Evolutionary conservation across 768 basidiomycete species (phyloP).

Genomic region (Udeniomyces megalosporus): DNA sequence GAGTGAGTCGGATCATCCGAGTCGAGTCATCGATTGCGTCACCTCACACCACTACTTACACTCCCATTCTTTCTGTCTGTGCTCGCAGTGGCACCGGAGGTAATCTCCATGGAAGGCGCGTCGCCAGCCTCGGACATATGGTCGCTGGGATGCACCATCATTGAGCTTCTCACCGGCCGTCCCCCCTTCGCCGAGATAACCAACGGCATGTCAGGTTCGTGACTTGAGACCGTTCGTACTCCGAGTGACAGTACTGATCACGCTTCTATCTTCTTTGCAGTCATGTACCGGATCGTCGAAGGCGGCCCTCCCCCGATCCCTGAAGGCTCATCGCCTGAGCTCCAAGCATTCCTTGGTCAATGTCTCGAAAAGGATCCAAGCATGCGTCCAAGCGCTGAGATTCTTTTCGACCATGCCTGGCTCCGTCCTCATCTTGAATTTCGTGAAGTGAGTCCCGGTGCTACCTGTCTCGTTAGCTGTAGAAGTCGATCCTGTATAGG

Average conservation of each 20-base stretch:
- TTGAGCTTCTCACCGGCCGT: slow-evolving; percentile 78
- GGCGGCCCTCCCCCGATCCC: slow-evolving; percentile 79
- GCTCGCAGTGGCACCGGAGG: slow-evolving; percentile 74
- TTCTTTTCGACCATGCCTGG: slow-evolving; percentile 83
- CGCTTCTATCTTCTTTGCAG: slow-evolving; percentile 31
- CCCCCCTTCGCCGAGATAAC: slow-evolving; percentile 82
- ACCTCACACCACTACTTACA: background rate
- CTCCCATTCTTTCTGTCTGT: background rate
- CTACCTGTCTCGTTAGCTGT: background rate
- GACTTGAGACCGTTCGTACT: slow-evolving; percentile 6
- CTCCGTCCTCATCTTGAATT: slow-evolving; percentile 60
- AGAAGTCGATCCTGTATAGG: no score
- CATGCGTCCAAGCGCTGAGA: slow-evolving; percentile 65
- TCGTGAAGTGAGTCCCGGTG: slow-evolving; percentile 44
- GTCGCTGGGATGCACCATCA: slow-evolving; percentile 86
- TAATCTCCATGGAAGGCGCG: slow-evolving; percentile 86
- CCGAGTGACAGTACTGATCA: background rate
- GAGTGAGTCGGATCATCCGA: slow-evolving; percentile 39
- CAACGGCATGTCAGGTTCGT: slow-evolving; percentile 87
- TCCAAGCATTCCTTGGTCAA: slow-evolving; percentile 61
- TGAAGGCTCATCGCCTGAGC: slow-evolving; percentile 52
- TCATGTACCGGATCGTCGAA: slow-evolving; percentile 96
- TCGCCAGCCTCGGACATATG: slow-evolving; percentile 88
- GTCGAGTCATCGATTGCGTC: background rate
- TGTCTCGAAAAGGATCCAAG: slow-evolving; percentile 83